Conservation (phyloP, 371 early-diverging fungal species). For the Mortierella sp. region DNA sequence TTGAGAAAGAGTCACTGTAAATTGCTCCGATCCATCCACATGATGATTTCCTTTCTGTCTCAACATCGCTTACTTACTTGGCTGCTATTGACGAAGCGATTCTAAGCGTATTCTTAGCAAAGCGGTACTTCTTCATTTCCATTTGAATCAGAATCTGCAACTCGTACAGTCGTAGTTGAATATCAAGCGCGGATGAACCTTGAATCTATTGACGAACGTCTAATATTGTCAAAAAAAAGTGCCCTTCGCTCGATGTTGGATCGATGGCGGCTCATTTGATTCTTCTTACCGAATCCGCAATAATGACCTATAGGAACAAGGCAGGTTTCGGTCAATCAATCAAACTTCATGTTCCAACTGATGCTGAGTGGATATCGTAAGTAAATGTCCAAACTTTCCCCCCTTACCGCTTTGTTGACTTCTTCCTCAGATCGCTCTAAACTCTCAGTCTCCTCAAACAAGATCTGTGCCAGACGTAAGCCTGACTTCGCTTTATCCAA, state of each 20-base stretch:
- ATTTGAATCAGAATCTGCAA: constrained; percentile 43
- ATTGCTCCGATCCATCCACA: background rate
- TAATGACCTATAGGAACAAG: constrained; percentile 27
- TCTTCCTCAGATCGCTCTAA: constrained; percentile 38
- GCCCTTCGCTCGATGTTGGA: background rate
- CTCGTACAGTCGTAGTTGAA: constrained; percentile 48
- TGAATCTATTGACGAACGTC: constrained; percentile 26
- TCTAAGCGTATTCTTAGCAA: constrained; percentile 44
- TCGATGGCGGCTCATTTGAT: background rate
- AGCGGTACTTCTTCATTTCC: constrained; percentile 31
- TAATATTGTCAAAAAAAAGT: background rate
- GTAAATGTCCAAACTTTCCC: background rate
- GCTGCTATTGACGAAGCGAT: constrained; percentile 30
- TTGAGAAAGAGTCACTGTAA: background rate
- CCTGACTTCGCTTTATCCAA: constrained; percentile 52
- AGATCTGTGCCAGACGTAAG: constrained; percentile 41
- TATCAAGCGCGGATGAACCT: constrained; percentile 35
- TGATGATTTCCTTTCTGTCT: background rate
- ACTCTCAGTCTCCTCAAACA: constrained; percentile 54
- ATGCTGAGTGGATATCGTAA: background rate
- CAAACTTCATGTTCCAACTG: background rate
- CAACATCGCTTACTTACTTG: constrained; percentile 26
- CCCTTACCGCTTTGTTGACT: constrained; percentile 47
- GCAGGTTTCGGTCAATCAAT: background rate
- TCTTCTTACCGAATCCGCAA: constrained; percentile 24